Percentiles rank a stretch among this genome's conserved stretches.
phyloP scores from a whole-genome alignment of 805 yeast genomes.

The Yamadazyma phyllophila region DNA sequence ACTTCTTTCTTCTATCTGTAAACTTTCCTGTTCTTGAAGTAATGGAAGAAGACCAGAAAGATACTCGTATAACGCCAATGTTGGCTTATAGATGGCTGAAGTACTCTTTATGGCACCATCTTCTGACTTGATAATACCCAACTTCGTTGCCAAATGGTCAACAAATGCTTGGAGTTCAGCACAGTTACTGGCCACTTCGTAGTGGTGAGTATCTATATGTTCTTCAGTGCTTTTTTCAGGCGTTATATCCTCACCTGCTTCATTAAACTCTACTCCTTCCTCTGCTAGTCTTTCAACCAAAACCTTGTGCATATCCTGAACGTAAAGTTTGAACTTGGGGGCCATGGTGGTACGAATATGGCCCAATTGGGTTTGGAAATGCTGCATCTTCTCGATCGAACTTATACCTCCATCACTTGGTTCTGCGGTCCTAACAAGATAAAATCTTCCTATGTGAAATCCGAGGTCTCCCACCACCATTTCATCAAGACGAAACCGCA shows the following conservation, averaged over 20 bases:
- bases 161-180: conserved; percentile 28
- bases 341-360: conserved; percentile 3
- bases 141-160: conserved; percentile 19
- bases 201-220: conserved; percentile 22
- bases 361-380: conserved; percentile 15
- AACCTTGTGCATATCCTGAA: conserved; percentile 38
- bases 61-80: conserved; percentile 27
- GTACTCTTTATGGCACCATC: conserved; percentile 10
- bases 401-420: conserved; percentile 35
- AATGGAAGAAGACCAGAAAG: conserved; percentile 27
- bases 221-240: conserved; percentile 5
- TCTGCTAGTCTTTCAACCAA: conserved; percentile 24
- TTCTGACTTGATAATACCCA: conserved; percentile 15
- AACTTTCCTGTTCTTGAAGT: conserved; percentile 24
- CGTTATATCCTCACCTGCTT: conserved; percentile 26
- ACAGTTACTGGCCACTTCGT: conserved; percentile 34
- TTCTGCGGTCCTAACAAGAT: conserved; percentile 36
- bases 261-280: conserved; percentile 37
- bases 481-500: conserved; percentile 34
- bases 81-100: conserved; percentile 27
- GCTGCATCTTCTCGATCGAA: conserved; percentile 33
- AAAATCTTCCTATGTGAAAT: conserved; percentile 39
- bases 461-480: conserved; percentile 40
- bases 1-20: conserved; percentile 12
- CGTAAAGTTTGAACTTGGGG: conserved; percentile 39